These are phyloP conservation scores for Oryza nivara DNA, from an alignment of 176 grass and related monocot genomes.

Conservation along the genomic window DNA sequence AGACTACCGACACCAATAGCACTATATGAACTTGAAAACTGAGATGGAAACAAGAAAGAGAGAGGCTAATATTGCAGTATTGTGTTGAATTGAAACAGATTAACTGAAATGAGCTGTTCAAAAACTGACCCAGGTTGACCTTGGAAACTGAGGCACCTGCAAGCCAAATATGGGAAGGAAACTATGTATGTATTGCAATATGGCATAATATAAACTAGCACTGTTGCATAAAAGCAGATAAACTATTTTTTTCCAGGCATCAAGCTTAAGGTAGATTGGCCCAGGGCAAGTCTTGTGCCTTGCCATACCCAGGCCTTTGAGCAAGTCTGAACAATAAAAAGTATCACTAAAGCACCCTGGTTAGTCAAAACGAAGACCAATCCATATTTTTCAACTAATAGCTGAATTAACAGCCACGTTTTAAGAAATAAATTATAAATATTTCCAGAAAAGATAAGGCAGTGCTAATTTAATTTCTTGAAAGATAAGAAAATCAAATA, in stretches of 20 bases:
- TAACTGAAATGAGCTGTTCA: slow-evolving; percentile 22
- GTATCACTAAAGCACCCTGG: neutral
- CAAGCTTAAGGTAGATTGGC: neutral
- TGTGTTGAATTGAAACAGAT: slow-evolving; percentile 13
- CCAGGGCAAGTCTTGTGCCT: neutral
- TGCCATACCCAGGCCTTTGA: neutral
- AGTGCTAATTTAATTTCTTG: slow-evolving; percentile 11
- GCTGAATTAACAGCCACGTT: neutral
- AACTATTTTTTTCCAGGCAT: neutral
- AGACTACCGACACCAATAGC: neutral
- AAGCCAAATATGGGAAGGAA: neutral
- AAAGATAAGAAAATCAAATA: neutral
- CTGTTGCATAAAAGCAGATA: neutral
- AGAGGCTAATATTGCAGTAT: neutral
- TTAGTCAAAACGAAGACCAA: neutral
- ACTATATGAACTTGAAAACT: slow-evolving; percentile 9
- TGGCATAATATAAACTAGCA: neutral
- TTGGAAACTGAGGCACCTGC: neutral
- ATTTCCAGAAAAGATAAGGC: slow-evolving; percentile 4
- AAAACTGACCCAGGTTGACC: slow-evolving; percentile 1
- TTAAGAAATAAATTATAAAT: slow-evolving; percentile 2
- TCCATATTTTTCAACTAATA: slow-evolving; percentile 18
- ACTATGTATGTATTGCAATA: neutral
- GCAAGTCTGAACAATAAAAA: neutral
- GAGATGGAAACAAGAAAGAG: slow-evolving; percentile 10